Evolutionary conservation across 2,329 filamentous ascomycete species (phyloP).

Genomic region (Fusarium chlamydosporum): DNA sequence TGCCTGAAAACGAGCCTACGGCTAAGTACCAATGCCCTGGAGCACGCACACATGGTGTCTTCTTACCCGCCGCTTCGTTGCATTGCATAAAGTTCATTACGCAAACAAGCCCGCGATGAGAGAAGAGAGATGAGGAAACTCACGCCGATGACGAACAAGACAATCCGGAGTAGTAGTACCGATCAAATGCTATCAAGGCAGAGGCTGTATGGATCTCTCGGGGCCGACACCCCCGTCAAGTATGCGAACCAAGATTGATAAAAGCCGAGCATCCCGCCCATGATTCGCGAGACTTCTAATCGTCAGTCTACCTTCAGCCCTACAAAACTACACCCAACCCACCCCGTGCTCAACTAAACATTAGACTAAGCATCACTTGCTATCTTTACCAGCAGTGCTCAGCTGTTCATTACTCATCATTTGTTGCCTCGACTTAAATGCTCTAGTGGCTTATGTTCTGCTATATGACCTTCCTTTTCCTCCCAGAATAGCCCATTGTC

Average conservation of each 20-base stretch:
- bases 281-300: constrained; percentile 28
- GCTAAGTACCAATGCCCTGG: constrained; percentile 32
- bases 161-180: constrained; percentile 1
- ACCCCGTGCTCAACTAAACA: background rate
- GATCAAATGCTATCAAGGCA: constrained; percentile 19
- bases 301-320: constrained; percentile 42
- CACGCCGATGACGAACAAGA: constrained; percentile 29
- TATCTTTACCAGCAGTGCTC: constrained; percentile 6
- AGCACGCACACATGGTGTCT: constrained; percentile 5
- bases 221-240: constrained; percentile 25
- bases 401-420: background rate
- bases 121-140: constrained; percentile 46
- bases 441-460: background rate
- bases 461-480: constrained; percentile 20
- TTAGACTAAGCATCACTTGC: constrained; percentile 12
- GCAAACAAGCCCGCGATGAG: constrained; percentile 31
- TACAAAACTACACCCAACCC: constrained; percentile 37
- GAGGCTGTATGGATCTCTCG: constrained; percentile 17
- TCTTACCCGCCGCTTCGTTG: constrained; percentile 27
- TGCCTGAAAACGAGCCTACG: constrained; percentile 32
- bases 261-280: constrained; percentile 45
- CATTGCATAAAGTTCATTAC: constrained; percentile 31
- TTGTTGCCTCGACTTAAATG: background rate
- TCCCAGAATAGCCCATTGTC: background rate
- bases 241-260: constrained; percentile 35